Evolutionary conservation across 23 red algal genomes (phyloP), one percentile per base, ranked within the genome.

Genomic region (Rhodosorus marinus): DNA sequence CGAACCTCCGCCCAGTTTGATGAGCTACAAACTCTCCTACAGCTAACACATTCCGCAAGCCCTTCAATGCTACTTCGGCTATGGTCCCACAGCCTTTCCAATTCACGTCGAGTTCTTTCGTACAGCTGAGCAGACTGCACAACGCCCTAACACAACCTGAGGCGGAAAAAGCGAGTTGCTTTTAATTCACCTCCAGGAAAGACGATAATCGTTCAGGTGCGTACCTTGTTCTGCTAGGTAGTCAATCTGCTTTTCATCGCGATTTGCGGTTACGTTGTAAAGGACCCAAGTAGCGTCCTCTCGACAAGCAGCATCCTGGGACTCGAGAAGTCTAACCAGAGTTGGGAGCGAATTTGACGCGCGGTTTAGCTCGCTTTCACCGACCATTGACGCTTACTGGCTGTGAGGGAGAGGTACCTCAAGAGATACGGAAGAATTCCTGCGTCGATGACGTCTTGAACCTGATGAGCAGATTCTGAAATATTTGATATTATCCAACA

Each of bases 401-500:
- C n/a, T n/a, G n/a, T n/a, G n/a, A n/a, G n/a, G 35, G 9, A 34
- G 15, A 33, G 51, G n/a, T n/a, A n/a, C n/a, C n/a, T n/a, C n/a
- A n/a, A n/a, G n/a, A n/a, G n/a, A n/a, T n/a, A n/a, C n/a, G n/a
- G n/a, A 15, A 94, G 72, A 52, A 94, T 83, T 49, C 76, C 87
- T 1, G 87, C 87, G 33, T 82, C 77, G 14, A 94, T 54, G 0
- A 94, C 77, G 58, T 82, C 87, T 30, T 82, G 59, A 9, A 94
- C 87, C 31, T 94, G 87, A 72, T 94, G 87, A 7, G 76, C 67
- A 20, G 87, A 94, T 54, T 94, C 87, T 8, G 87, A 83, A n/a
- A 94, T 94, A 60, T 94, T 94, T 7, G 76, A 83, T 15, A 83
- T 57, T 53, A 94, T 94, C 87, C 87, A 94, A 47, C 87, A 94